Conservation (phyloP, 257 asterid species). For the Handroanthus guayacan region DNA sequence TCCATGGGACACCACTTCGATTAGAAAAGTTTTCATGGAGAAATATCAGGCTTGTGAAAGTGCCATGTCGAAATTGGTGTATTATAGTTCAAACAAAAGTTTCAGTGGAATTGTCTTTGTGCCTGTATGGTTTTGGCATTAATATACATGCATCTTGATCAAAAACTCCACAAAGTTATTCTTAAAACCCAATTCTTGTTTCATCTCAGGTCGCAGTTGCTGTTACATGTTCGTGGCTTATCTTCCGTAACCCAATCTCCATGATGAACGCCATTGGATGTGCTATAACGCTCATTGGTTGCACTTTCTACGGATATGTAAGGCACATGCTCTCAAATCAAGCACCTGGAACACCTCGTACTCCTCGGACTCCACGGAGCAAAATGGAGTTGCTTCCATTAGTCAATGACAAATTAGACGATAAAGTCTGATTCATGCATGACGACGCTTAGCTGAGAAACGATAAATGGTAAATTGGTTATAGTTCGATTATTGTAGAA, state of each 20-base stretch:
- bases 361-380: conserved; percentile 59
- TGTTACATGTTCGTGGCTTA: conserved; percentile 89
- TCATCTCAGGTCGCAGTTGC: conserved; percentile 89
- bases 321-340: conserved; percentile 72
- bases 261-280: conserved; percentile 86
- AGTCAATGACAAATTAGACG: conserved; percentile 69
- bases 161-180: no score
- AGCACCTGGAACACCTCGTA: conserved; percentile 69
- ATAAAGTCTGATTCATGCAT: conserved; percentile 53
- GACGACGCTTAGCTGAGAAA: background rate
- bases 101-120: no score
- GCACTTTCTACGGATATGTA: conserved; percentile 92
- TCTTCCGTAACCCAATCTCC: conserved; percentile 87
- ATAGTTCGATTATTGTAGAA: conserved; percentile 14
- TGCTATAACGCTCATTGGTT: conserved; percentile 75
- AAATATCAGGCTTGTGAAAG: background rate
- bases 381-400: conserved; percentile 76
- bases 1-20: no score
- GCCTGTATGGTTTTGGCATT: no score
- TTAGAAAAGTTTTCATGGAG: no score
- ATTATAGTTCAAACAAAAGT: no score
- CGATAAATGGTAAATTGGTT: background rate
- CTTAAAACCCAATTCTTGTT: background rate
- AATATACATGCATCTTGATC: no score
- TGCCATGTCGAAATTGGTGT: background rate